Evolutionary conservation across 345 rosid species (phyloP).

Genomic region (Bruguiera gymnorhiza): DNA sequence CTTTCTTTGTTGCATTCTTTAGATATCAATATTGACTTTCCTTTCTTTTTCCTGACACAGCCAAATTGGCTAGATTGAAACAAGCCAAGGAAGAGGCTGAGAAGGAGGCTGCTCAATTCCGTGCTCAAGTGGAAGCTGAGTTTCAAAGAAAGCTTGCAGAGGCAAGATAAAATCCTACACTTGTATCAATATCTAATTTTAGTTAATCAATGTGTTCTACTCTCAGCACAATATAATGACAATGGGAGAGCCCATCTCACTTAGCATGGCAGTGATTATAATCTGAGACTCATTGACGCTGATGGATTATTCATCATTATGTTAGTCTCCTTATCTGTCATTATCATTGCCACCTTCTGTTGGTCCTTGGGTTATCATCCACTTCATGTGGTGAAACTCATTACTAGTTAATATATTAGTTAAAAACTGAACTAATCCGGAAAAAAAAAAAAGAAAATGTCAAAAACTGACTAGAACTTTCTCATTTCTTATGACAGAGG

Average conservation of each 20-base stretch:
- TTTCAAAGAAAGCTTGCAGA: constrained; percentile 71
- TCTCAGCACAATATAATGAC: not conserved
- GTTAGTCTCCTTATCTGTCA: too few relatives aligned
- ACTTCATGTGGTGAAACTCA: too few relatives aligned
- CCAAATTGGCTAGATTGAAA: constrained; percentile 67
- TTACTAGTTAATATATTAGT: not conserved
- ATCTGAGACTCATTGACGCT: too few relatives aligned
- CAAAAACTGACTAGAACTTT: constrained; percentile 3
- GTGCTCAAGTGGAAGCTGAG: constrained; percentile 60
- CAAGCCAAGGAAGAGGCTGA: constrained; percentile 95
- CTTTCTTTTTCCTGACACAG: constrained; percentile 24
- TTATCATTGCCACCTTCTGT: too few relatives aligned
- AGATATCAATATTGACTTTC: not conserved
- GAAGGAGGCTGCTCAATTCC: constrained; percentile 58
- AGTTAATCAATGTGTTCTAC: not conserved
- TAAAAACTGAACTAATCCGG: not conserved
- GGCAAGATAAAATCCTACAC: constrained; percentile 27
- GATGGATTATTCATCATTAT: too few relatives aligned
- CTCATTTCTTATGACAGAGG: constrained; percentile 40
- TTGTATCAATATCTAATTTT: not conserved
- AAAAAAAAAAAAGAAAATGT: too few relatives aligned
- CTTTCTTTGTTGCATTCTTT: not conserved
- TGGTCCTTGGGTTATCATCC: too few relatives aligned
- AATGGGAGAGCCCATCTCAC: not conserved
- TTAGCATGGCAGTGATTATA: too few relatives aligned